These are phyloP conservation scores for Cladosporium sp. DNA, from an alignment of 2,329 filamentous ascomycete genomes.

Conservation along the genomic window DNA sequence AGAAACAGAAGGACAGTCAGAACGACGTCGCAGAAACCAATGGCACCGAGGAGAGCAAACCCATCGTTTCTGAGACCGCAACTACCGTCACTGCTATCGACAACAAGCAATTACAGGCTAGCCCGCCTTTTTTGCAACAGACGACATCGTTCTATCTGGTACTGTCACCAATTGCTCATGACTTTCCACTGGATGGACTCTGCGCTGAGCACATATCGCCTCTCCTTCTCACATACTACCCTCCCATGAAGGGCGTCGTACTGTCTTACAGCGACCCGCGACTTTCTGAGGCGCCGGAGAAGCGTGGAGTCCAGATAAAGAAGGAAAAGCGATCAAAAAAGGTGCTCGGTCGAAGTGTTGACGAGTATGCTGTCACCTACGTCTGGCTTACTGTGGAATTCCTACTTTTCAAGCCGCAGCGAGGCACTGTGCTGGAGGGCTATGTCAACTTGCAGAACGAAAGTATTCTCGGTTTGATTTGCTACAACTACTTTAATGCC, in stretches of 20 bases:
- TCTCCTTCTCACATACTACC: conserved; percentile 69
- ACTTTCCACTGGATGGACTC: conserved; percentile 62
- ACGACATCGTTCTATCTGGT: conserved; percentile 76
- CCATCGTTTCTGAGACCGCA: background rate
- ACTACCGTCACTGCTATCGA: conserved; percentile 7
- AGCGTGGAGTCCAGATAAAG: conserved; percentile 3
- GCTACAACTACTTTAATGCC: conserved; percentile 84
- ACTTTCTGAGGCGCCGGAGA: conserved; percentile 46
- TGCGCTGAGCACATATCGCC: conserved; percentile 70
- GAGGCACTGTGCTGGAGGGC: conserved; percentile 70
- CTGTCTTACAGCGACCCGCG: conserved; percentile 65
- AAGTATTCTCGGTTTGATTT: conserved; percentile 80
- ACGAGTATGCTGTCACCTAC: conserved; percentile 82
- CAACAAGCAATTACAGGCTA: conserved; percentile 2
- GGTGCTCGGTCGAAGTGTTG: conserved; percentile 46
- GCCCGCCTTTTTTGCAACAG: conserved; percentile 70
- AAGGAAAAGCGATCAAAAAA: conserved; percentile 2
- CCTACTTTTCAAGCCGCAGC: conserved; percentile 70
- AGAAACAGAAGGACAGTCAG: conserved; percentile 2
- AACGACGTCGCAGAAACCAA: conserved; percentile 10
- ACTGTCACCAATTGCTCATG: conserved; percentile 64
- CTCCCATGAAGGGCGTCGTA: conserved; percentile 65
- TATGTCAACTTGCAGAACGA: conserved; percentile 81
- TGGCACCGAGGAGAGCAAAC: background rate
- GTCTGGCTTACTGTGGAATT: conserved; percentile 86